Percentiles rank a stretch among this genome's conserved stretches.
Evolutionary conservation across 306 rosid species (phyloP).

Genomic region (Notholithocarpus densiflorus): DNA sequence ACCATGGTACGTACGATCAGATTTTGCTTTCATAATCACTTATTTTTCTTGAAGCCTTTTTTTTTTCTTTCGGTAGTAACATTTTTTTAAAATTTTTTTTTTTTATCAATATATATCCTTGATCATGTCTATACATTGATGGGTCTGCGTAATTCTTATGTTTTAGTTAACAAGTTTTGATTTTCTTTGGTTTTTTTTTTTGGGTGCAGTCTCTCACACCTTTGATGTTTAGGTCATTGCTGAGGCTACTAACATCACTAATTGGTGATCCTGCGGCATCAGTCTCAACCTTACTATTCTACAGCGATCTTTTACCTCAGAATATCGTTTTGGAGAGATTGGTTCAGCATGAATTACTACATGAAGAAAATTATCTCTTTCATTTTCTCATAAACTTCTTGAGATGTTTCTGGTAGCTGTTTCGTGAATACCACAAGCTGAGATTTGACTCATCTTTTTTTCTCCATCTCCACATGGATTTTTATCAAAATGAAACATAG

Average conservation of each 20-base stretch:
- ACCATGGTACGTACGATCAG: conserved; percentile 43
- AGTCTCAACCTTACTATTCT: conserved; percentile 52
- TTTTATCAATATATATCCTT: no score
- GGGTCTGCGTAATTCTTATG: no score
- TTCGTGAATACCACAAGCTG: background rate
- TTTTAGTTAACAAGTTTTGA: background rate
- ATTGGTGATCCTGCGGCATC: conserved; percentile 47
- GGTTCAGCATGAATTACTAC: conserved; percentile 56
- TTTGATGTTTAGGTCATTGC: conserved; percentile 56
- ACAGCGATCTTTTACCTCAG: conserved; percentile 66
- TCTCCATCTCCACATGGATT: background rate
- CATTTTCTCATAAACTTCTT: conserved; percentile 45
- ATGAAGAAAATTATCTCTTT: conserved; percentile 51
- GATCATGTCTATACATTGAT: no score
- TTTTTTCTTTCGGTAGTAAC: background rate
- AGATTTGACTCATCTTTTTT: background rate
- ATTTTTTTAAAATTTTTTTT: no score
- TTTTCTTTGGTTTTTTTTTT: background rate
- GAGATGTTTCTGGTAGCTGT: conserved; percentile 40
- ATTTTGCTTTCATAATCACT: background rate
- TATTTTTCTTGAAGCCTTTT: background rate
- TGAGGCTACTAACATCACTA: conserved; percentile 47
- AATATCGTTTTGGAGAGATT: conserved; percentile 40
- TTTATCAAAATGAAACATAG: background rate
- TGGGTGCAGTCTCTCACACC: conserved; percentile 52